Evolutionary conservation across 2,329 filamentous ascomycete species (phyloP).

Genomic region (Rutstroemia sp.): DNA sequence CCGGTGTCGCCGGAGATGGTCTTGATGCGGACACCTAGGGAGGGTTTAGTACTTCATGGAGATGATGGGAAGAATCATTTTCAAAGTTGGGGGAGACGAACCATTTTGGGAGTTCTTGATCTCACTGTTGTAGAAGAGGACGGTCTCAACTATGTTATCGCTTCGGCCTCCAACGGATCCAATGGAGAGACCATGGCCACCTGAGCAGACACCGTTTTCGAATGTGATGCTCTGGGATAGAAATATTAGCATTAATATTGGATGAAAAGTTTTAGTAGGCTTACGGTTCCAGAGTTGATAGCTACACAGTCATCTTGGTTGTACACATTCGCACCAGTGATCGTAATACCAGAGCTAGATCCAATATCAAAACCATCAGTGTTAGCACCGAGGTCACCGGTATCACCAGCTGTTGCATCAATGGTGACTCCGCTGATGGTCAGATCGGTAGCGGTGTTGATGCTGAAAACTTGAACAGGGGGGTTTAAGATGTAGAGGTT

Average conservation of each 20-base stretch:
- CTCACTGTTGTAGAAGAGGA: constrained; percentile 41
- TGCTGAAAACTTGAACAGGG: constrained; percentile 37
- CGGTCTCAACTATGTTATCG: constrained; percentile 45
- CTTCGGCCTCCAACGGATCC: constrained; percentile 49
- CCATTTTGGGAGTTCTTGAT: constrained; percentile 46
- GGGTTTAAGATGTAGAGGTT: constrained; percentile 44
- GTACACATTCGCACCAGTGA: constrained; percentile 41
- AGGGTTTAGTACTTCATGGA: constrained; percentile 10
- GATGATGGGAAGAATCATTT: constrained; percentile 29
- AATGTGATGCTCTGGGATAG: constrained; percentile 29
- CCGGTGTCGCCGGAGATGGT: constrained; percentile 45
- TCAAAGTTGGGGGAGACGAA: constrained; percentile 32
- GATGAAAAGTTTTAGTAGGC: constrained; percentile 28
- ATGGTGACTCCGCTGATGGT: constrained; percentile 44
- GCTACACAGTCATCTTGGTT: constrained; percentile 55
- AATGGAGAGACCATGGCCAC: constrained; percentile 43
- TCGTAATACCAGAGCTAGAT: constrained; percentile 37
- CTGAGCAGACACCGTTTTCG: constrained; percentile 19
- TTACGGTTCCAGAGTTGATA: constrained; percentile 44
- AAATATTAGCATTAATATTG: constrained; percentile 28
- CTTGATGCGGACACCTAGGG: constrained; percentile 48
- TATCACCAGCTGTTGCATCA: constrained; percentile 47
- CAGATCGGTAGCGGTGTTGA: constrained; percentile 36
- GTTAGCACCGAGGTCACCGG: constrained; percentile 35
- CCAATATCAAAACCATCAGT: constrained; percentile 48